Evolutionary conservation across 78 protist genomes (phyloP).

Genomic region (Bodo saltans): DNA sequence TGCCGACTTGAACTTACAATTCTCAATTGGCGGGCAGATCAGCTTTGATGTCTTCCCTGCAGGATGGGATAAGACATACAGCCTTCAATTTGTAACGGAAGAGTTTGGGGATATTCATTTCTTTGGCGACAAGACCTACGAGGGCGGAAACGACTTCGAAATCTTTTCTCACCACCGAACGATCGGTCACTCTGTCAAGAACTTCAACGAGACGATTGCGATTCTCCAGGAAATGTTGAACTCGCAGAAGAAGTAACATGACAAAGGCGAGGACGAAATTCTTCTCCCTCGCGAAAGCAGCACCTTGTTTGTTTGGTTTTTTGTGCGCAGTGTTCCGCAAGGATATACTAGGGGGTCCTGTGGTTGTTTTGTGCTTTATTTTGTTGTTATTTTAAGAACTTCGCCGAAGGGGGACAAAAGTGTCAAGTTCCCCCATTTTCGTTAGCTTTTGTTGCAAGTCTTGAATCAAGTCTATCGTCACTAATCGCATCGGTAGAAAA

Average conservation of each 20-base stretch:
- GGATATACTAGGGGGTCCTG: no score
- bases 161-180: constrained; percentile 69
- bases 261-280: neutral
- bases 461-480: no score
- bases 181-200: constrained; percentile 82
- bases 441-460: no score
- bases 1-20: constrained; percentile 55
- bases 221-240: constrained; percentile 38
- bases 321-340: no score
- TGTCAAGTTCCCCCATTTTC: no score
- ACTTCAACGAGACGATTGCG: constrained; percentile 82
- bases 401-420: no score
- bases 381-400: no score
- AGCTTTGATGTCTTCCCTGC: constrained; percentile 95
- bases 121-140: constrained; percentile 96
- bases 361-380: no score
- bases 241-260: neutral
- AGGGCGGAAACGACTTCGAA: constrained; percentile 99
- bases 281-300: no score
- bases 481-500: no score
- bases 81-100: constrained; percentile 73
- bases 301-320: no score
- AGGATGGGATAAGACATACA: constrained; percentile 97
- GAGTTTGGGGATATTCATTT: constrained; percentile 86
- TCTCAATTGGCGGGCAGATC: constrained; percentile 97